Conservation (phyloP, 1,284 basidiomycete genomes). For the Sanguinoderma infundibulare region DNA sequence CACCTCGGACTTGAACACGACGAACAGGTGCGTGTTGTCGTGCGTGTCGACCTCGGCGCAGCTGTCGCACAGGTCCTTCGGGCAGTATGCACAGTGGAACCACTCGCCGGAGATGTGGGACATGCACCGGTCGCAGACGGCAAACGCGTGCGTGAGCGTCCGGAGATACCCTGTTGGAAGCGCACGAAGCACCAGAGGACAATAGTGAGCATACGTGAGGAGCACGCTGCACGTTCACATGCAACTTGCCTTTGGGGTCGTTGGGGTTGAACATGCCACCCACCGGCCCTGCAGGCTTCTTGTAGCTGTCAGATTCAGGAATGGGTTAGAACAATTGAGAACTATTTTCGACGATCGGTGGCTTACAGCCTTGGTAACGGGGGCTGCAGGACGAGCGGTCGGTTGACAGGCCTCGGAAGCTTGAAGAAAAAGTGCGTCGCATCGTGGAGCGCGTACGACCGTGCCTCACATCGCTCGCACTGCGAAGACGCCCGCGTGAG, state of each 20-base stretch:
- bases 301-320: slow-evolving; percentile 66
- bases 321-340: slow-evolving; percentile 5
- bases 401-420: slow-evolving; percentile 76
- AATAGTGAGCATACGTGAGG: neutral
- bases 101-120: slow-evolving; percentile 77
- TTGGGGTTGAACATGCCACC: slow-evolving; percentile 42
- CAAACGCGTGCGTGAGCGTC: slow-evolving; percentile 65
- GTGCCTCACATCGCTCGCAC: slow-evolving; percentile 81
- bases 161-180: slow-evolving; percentile 64
- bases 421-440: slow-evolving; percentile 88
- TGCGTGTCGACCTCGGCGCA: slow-evolving; percentile 84
- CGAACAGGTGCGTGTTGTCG: slow-evolving; percentile 80
- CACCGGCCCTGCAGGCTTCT: slow-evolving; percentile 64
- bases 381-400: slow-evolving; percentile 58
- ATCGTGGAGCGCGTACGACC: slow-evolving; percentile 81
- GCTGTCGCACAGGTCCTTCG: slow-evolving; percentile 78
- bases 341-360: neutral
- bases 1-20: slow-evolving; percentile 77
- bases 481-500: slow-evolving; percentile 35
- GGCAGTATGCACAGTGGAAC: slow-evolving; percentile 89
- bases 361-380: slow-evolving; percentile 75
- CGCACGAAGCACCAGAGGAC: neutral
- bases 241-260: slow-evolving; percentile 63
- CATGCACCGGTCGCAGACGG: slow-evolving; percentile 81
- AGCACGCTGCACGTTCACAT: neutral